A percentile compares a stretch with the other conserved stretches of the same genome.
Evolutionary conservation across 331 rosid species (phyloP).

Genomic region (Cucumis variabilis): DNA sequence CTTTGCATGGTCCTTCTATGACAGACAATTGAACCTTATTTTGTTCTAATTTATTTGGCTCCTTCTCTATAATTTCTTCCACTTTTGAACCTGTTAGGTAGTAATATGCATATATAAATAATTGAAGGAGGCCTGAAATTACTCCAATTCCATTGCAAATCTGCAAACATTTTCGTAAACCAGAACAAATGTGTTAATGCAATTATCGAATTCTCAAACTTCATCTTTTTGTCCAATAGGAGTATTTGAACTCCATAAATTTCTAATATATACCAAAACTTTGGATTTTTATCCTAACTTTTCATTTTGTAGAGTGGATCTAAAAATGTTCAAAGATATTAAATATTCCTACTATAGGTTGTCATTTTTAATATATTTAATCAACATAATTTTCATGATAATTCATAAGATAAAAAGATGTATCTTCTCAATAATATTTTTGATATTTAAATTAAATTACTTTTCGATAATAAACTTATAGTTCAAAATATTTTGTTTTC

Average conservation of each 20-base stretch:
- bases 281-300: too few relatives aligned
- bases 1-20: conserved; percentile 7
- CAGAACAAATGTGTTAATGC: not conserved
- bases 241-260: too few relatives aligned
- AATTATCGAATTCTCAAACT: too few relatives aligned
- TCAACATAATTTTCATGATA: not conserved
- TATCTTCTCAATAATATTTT: not conserved
- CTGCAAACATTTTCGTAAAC: not conserved
- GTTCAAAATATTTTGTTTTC: not conserved
- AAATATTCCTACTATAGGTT: not conserved
- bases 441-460: not conserved
- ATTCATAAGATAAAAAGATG: not conserved
- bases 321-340: too few relatives aligned
- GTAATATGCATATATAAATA: conserved; percentile 20
- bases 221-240: too few relatives aligned
- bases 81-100: not conserved
- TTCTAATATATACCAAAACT: too few relatives aligned
- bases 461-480: too few relatives aligned
- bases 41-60: not conserved
- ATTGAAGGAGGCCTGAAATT: not conserved
- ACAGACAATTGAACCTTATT: not conserved
- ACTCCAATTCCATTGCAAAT: not conserved
- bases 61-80: conserved; percentile 12
- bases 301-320: too few relatives aligned
- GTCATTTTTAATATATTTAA: not conserved